These are phyloP conservation scores for Crepidotus variabilis DNA, from an alignment of 768 basidiomycete species.

Conservation along the genomic window DNA sequence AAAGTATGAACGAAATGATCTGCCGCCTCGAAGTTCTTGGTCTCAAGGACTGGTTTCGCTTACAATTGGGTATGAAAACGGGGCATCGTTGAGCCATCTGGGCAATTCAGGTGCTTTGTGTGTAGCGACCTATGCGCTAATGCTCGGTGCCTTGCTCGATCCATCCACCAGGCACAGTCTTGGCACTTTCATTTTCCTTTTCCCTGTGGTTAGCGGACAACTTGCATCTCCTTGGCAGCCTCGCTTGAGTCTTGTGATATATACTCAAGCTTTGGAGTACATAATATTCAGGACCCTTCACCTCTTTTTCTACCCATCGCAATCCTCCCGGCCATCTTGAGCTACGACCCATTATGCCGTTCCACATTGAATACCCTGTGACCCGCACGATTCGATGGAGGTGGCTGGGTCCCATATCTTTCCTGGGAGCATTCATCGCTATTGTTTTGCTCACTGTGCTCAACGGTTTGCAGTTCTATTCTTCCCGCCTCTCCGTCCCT, in stretches of 20 bases:
- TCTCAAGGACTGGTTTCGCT: conserved; percentile 35
- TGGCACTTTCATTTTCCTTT: no score
- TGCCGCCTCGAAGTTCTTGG: conserved; percentile 26
- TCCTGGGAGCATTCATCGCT: conserved; percentile 10
- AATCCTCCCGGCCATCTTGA: neutral
- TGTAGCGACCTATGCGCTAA: no score
- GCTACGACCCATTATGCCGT: neutral
- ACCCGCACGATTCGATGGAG: conserved; percentile 15
- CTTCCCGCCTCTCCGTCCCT: neutral
- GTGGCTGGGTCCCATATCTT: conserved; percentile 14
- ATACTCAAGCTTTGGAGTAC: no score
- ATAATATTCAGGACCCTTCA: neutral
- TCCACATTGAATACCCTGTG: conserved; percentile 10
- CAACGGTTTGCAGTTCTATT: conserved; percentile 12
- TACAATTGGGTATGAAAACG: conserved; percentile 32
- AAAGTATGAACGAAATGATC: conserved; percentile 30
- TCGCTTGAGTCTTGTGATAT: no score
- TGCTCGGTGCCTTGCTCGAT: no score
- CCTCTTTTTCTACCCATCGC: neutral
- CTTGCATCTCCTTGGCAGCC: no score
- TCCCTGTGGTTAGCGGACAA: no score
- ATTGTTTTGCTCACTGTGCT: conserved; percentile 16
- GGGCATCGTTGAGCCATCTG: conserved; percentile 3
- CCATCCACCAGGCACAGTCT: no score
- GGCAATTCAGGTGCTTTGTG: no score